Conservation (phyloP, 2,329 filamentous ascomycete genomes). For the Colletotrichum higginsianum region DNA sequence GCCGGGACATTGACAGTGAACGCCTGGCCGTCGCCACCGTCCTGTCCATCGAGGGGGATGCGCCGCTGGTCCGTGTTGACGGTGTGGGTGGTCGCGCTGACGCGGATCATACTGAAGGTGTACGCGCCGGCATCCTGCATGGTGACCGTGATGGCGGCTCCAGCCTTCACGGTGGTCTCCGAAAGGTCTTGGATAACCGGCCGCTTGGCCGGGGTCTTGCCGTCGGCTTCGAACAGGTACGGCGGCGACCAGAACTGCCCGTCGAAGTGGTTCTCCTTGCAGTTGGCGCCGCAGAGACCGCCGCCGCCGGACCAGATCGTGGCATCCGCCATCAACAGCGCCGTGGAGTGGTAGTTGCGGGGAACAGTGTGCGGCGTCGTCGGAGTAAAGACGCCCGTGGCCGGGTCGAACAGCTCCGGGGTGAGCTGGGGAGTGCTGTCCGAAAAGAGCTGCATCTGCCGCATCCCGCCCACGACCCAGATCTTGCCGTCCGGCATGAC, state of each 20-base stretch:
- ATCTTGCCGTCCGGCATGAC: conserved; percentile 64
- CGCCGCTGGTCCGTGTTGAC: conserved; percentile 72
- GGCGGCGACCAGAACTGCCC: conserved; percentile 69
- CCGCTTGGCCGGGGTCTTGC: conserved; percentile 53
- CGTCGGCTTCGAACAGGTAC: conserved; percentile 65
- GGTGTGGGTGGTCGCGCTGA: conserved; percentile 66
- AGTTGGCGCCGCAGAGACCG: conserved; percentile 63
- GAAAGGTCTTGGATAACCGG: conserved; percentile 58
- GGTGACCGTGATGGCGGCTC: conserved; percentile 50
- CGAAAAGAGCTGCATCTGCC: conserved; percentile 58
- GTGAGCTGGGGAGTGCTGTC: conserved; percentile 57
- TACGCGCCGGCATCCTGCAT: conserved; percentile 48
- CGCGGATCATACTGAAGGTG: conserved; percentile 61
- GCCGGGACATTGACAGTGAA: conserved; percentile 59
- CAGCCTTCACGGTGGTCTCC: conserved; percentile 43
- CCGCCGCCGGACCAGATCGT: conserved; percentile 66
- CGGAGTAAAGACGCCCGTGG: conserved; percentile 54
- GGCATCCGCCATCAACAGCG: conserved; percentile 64
- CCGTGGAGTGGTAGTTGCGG: conserved; percentile 65
- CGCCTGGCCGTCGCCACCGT: conserved; percentile 8
- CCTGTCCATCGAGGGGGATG: conserved; percentile 58
- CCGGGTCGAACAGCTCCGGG: conserved; percentile 63
- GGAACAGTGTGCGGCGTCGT: conserved; percentile 54
- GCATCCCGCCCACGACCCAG: conserved; percentile 63
- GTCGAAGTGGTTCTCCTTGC: conserved; percentile 65